These are phyloP conservation scores for Chaetomium sp. DNA, from an alignment of 2,329 filamentous ascomycete genomes.

Conservation along the genomic window DNA sequence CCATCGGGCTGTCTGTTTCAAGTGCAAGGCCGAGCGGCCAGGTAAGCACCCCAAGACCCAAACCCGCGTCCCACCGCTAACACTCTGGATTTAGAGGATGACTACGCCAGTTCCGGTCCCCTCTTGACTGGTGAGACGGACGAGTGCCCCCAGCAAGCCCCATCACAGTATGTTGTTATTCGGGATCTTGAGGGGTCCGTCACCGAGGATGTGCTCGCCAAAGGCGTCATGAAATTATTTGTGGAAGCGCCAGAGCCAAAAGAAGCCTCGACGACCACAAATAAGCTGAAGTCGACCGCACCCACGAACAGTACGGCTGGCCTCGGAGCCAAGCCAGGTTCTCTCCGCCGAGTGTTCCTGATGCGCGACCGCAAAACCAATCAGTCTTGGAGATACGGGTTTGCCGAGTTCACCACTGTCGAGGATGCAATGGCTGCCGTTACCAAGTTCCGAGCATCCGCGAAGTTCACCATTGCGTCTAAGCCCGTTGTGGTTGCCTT, in stretches of 20 bases:
- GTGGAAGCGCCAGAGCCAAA: slow-evolving; percentile 48
- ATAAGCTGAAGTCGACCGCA: slow-evolving; percentile 54
- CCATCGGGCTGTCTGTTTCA: slow-evolving; percentile 49
- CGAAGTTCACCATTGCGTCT: slow-evolving; percentile 72
- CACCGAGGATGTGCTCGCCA: slow-evolving; percentile 65
- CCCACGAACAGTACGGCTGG: slow-evolving; percentile 50
- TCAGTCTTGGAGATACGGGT: slow-evolving; percentile 74
- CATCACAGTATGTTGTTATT: slow-evolving; percentile 71
- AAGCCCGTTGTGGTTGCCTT: slow-evolving; percentile 65
- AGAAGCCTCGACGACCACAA: slow-evolving; percentile 38
- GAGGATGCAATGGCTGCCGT: slow-evolving; percentile 71
- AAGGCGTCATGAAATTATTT: slow-evolving; percentile 68
- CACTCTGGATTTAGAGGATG: slow-evolving; percentile 12
- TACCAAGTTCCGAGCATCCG: slow-evolving; percentile 62
- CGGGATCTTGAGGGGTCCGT: slow-evolving; percentile 64
- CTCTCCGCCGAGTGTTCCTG: slow-evolving; percentile 69
- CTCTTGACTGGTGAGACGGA: slow-evolving; percentile 39
- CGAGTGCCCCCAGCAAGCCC: slow-evolving; percentile 41
- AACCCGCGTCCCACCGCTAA: neutral
- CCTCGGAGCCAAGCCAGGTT: slow-evolving; percentile 64
- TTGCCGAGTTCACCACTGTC: slow-evolving; percentile 72
- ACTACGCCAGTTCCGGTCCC: slow-evolving; percentile 27
- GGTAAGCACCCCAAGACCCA: slow-evolving; percentile 32
- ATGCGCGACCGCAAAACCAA: slow-evolving; percentile 66
- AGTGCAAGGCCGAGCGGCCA: slow-evolving; percentile 48